Base-by-base conservation (phyloP, 164 flowering plant species). In the Vitis amurensis region DNA sequence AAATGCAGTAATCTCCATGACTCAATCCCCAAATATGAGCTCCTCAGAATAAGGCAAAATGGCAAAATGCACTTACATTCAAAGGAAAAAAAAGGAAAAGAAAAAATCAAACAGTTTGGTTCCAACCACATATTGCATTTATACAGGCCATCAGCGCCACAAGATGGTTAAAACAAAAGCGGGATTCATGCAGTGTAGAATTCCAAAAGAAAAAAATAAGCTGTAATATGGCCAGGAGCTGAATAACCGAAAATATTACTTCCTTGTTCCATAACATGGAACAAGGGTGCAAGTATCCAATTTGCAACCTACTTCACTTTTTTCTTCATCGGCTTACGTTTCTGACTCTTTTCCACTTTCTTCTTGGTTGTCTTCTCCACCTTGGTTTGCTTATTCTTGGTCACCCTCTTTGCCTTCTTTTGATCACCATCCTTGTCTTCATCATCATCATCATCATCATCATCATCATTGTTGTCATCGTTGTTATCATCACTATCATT, bases 401-500 rank as follows among this genome's bases (percentile, higher is more conserved):
- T 49, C 16, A 63, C 72, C 44, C 44, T 31, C 62, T 61, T 57
- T 59, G 62, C 72, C 64, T 76, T 80, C 66, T 78, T 63, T 48
- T 61, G 57, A 23, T 31, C 56, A 19, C 61, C 72, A 52, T 62
- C 68, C 23, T 62, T 59, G 23, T 57, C 72, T 51, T 65, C 61
- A 12, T 64, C 80, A 55, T 31, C 50, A 9, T 61, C 75, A 29
- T n/a, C n/a, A n/a, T n/a, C n/a, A n/a, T n/a, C n/a, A n/a, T 64
- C 64, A 12, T 60, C 71, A 29, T 14, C 65, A 10, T 68, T 61
- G 1, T 11, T 3, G n/a, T 47, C 68, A 51, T 48, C 76, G 15
- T 78, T n/a, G n/a, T n/a, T 73, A 31, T 74, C 79, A 2, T 76
- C 79, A 59, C 73, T 70, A 23, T 77, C 74, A 31, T 74, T 78